Evolutionary conservation across 2,329 filamentous ascomycete genomes (phyloP).

Genomic region (Colletotrichum sidae): DNA sequence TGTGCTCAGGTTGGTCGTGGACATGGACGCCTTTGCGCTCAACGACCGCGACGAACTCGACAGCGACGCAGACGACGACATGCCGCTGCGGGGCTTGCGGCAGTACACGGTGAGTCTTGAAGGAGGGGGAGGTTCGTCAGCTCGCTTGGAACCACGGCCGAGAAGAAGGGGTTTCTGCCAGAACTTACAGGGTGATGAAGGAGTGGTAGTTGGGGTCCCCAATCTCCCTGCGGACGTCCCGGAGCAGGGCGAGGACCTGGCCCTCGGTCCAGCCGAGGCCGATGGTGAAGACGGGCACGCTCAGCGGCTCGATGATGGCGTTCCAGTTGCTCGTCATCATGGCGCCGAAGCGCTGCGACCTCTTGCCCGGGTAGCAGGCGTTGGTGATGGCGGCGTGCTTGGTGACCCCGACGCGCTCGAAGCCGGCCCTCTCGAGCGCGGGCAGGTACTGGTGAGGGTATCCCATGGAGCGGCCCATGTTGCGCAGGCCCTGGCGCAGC

Average conservation of each 20-base stretch:
- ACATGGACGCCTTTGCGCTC: constrained; percentile 19
- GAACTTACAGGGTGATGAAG: constrained; percentile 52
- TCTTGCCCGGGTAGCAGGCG: constrained; percentile 45
- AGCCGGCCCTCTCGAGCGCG: constrained; percentile 41
- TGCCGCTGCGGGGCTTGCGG: constrained; percentile 42
- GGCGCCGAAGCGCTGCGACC: constrained; percentile 44
- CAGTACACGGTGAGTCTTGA: constrained; percentile 45
- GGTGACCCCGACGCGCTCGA: constrained; percentile 42
- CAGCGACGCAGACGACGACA: constrained; percentile 38
- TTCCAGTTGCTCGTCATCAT: constrained; percentile 45
- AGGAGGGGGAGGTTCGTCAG: too few relatives aligned
- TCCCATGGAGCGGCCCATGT: constrained; percentile 46
- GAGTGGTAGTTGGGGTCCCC: constrained; percentile 49
- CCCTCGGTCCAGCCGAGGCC: constrained; percentile 49
- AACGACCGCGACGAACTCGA: constrained; percentile 28
- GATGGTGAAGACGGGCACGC: constrained; percentile 52
- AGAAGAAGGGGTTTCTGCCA: background rate
- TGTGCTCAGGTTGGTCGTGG: constrained; percentile 8
- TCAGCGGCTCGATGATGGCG: constrained; percentile 43
- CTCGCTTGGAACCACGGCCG: too few relatives aligned
- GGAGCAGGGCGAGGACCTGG: constrained; percentile 48
- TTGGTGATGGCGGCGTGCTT: constrained; percentile 45
- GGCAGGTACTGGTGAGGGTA: constrained; percentile 43
- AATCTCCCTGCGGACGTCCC: constrained; percentile 49
- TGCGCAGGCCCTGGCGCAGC: constrained; percentile 43